Evolutionary conservation across 805 yeast species (phyloP).

Genomic region (Cyberlindnera amylophila): DNA sequence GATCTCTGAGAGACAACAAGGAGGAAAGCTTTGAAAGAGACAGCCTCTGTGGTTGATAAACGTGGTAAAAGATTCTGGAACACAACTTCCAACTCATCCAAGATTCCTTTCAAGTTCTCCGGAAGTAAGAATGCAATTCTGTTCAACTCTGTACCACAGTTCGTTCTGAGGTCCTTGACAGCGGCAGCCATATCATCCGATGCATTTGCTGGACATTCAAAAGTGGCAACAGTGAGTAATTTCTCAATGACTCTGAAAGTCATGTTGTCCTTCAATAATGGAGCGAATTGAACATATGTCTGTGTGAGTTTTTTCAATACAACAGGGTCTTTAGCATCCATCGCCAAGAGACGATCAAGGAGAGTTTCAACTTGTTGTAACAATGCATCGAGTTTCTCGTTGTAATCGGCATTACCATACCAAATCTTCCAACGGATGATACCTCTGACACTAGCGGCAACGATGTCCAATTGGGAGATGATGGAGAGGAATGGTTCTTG

Average conservation of each 20-base stretch:
- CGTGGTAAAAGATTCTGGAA: constrained; percentile 69
- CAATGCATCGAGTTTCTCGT: constrained; percentile 49
- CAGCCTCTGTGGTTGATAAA: constrained; percentile 85
- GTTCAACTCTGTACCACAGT: constrained; percentile 92
- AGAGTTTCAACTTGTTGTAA: constrained; percentile 59
- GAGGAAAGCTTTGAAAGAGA: constrained; percentile 88
- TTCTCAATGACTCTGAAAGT: constrained; percentile 85
- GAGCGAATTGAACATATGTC: constrained; percentile 90
- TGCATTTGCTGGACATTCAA: constrained; percentile 64
- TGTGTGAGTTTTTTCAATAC: constrained; percentile 83
- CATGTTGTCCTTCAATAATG: constrained; percentile 75
- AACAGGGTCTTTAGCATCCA: constrained; percentile 77
- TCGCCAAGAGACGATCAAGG: constrained; percentile 69
- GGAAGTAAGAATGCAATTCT: constrained; percentile 95
- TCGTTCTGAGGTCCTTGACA: constrained; percentile 81
- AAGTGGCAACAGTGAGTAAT: constrained; percentile 78
- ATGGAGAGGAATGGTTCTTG: constrained; percentile 73
- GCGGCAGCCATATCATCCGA: constrained; percentile 75
- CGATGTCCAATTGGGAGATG: constrained; percentile 75
- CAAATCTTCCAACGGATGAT: constrained; percentile 94
- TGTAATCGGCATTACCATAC: constrained; percentile 58
- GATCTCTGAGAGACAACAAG: constrained; percentile 89
- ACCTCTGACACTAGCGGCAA: constrained; percentile 88
- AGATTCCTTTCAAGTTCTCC: constrained; percentile 75
- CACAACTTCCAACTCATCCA: constrained; percentile 77